phyloP scores from a whole-genome alignment of 1,284 basidiomycete species.

The Moesziomyces parantarcticus region DNA sequence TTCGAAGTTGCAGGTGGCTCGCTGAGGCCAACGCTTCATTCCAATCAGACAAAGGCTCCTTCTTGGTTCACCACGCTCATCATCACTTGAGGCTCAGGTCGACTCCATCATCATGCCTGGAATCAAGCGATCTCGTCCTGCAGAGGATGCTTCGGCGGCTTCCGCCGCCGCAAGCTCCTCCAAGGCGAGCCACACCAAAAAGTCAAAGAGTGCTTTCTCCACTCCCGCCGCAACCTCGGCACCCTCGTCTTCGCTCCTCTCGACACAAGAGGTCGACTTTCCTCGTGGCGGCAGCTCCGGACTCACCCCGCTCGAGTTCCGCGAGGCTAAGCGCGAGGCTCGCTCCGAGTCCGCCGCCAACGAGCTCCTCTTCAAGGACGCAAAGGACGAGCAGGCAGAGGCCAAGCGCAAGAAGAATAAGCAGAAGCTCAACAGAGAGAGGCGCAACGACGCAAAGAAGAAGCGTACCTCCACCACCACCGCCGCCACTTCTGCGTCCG shows the following conservation, averaged over 20 bases:
- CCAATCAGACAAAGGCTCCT: background rate
- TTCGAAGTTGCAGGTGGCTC: background rate
- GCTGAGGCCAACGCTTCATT: slow-evolving; percentile 2
- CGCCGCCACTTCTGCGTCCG: slow-evolving; percentile 6
- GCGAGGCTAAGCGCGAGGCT: slow-evolving; percentile 84
- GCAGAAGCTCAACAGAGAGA: slow-evolving; percentile 55
- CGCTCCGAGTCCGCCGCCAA: slow-evolving; percentile 79
- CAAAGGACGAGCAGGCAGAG: slow-evolving; percentile 29
- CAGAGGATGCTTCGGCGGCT: slow-evolving; percentile 31
- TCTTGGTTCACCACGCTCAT: slow-evolving; percentile 2
- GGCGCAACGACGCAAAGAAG: slow-evolving; percentile 66
- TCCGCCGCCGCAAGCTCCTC: slow-evolving; percentile 38
- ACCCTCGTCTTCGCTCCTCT: slow-evolving; percentile 40
- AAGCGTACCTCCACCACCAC: slow-evolving; percentile 34
- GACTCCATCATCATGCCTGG: slow-evolving; percentile 39
- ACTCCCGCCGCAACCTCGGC: slow-evolving; percentile 12
- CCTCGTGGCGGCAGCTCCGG: slow-evolving; percentile 82
- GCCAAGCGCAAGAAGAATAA: slow-evolving; percentile 50
- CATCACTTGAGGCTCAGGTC: slow-evolving; percentile 2
- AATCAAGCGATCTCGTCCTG: slow-evolving; percentile 46
- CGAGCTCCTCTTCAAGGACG: slow-evolving; percentile 75
- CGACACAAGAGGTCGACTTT: slow-evolving; percentile 77
- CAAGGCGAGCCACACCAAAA: slow-evolving; percentile 18
- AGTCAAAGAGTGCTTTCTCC: slow-evolving; percentile 21
- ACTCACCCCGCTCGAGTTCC: slow-evolving; percentile 90